Base-by-base conservation (phyloP, 768 basidiomycete species). In the Antrodiella citrinella region DNA sequence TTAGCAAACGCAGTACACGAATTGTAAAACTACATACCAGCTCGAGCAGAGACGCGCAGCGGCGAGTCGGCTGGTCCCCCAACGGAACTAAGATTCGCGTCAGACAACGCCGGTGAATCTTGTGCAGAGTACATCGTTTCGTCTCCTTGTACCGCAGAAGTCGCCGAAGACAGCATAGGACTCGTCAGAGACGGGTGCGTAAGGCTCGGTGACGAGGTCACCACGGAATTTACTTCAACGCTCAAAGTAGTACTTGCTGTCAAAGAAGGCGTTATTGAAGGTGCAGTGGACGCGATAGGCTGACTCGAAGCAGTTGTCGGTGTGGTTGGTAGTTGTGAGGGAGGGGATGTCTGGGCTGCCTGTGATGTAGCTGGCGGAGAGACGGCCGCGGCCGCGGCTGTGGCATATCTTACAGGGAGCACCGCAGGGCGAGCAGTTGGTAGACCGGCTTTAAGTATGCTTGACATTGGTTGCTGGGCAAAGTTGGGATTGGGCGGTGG, bases 391-490 rank as follows among this genome's bases (percentile, higher is more conserved):
- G 91, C 93, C 2, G 92, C 94, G 0, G 91, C 92, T n/a, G 91
- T 81, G 25, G 95, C 86, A 63, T 96, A 96, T 45, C 87, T 77
- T 62, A 94, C 88, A 11, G 91, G 86, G 41, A 91, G 86, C 50
- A 90, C 65, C 19, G 75, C 64, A 56, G 77, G 76, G 48, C 74
- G 78, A 52, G 78, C 64, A 49, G 70, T 63, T 19, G 77, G 77
- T n/a, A 89, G 65, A 19, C 81, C 78, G 26, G 80, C 78, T 66
- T 92, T 92, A 56, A 93, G 69, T 57, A 92, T 86, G 51, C 74
- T 76, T 24, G 80, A 67, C 77, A 80, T 81, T 1, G 91, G 86
- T 58, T 90, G 87, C 52, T 86, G 82, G 1, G 78, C 73, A 66
- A 92, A 90, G 61, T 88, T 91, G 47, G 84, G 75, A 67, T 84